Percentiles rank a stretch among this genome's conserved stretches.
These are phyloP conservation scores for Chimonanthus salicifolius DNA, from an alignment of 164 flowering plant genomes.

Conservation along the genomic window DNA sequence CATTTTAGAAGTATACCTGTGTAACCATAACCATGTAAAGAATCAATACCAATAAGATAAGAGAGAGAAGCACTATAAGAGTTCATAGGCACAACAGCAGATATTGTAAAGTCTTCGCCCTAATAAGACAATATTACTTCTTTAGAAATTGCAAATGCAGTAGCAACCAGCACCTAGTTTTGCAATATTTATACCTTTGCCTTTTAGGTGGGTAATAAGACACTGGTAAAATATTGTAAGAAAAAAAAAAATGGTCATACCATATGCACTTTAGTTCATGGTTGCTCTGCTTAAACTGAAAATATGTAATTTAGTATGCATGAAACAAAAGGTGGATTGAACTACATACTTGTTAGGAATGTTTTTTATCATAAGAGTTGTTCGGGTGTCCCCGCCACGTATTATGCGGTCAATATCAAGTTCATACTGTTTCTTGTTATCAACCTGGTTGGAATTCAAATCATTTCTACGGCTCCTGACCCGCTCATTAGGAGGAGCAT, in stretches of 20 bases:
- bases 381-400: conserved; percentile 60
- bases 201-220: too few relatives aligned
- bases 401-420: conserved; percentile 73
- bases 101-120: background rate
- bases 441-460: conserved; percentile 38
- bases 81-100: background rate
- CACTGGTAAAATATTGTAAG: background rate
- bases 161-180: background rate
- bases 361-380: conserved; percentile 86
- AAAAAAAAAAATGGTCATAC: background rate
- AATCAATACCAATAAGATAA: background rate
- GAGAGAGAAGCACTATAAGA: background rate
- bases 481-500: conserved; percentile 58
- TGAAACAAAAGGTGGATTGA: background rate
- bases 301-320: background rate
- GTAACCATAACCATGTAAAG: background rate
- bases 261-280: background rate
- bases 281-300: background rate
- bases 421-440: conserved; percentile 73
- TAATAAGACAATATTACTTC: background rate
- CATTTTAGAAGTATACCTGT: conserved; percentile 90
- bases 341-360: conserved; percentile 80
- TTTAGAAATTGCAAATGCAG: background rate
- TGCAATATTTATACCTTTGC: background rate
- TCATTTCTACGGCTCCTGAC: conserved; percentile 50